phyloP scores from a whole-genome alignment of 2,329 filamentous ascomycete genomes.

The Fusarium secorum region DNA sequence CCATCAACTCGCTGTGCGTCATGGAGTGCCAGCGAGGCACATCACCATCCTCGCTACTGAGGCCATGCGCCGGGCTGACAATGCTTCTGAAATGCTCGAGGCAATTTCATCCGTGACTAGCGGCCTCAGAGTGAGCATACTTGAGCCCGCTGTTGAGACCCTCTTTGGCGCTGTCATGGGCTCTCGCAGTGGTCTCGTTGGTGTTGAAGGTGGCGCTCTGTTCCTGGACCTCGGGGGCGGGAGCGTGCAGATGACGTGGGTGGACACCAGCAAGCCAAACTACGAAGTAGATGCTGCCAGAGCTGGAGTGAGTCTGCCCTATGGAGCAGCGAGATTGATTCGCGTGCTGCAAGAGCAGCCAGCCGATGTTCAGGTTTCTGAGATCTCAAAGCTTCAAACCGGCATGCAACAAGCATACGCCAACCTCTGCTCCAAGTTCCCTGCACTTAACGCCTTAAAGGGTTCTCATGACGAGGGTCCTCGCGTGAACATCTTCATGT shows the following conservation, averaged over 20 bases:
- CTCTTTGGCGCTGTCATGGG: slow-evolving; percentile 80
- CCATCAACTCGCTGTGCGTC: slow-evolving; percentile 72
- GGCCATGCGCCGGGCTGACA: slow-evolving; percentile 82
- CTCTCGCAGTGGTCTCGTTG: slow-evolving; percentile 75
- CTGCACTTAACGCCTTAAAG: slow-evolving; percentile 54
- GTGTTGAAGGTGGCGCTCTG: slow-evolving; percentile 69
- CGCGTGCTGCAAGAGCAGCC: slow-evolving; percentile 55
- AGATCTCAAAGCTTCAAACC: slow-evolving; percentile 62
- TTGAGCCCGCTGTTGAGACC: slow-evolving; percentile 83
- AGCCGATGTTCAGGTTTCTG: slow-evolving; percentile 51
- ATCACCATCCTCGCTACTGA: slow-evolving; percentile 86
- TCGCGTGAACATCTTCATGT: slow-evolving; percentile 79
- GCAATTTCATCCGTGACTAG: slow-evolving; percentile 67
- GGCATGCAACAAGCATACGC: slow-evolving; percentile 69
- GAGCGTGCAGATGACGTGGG: slow-evolving; percentile 71
- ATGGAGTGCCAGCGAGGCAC: slow-evolving; percentile 69
- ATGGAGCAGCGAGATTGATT: slow-evolving; percentile 66
- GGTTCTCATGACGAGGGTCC: slow-evolving; percentile 47
- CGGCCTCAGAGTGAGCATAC: slow-evolving; percentile 74
- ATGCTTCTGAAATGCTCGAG: slow-evolving; percentile 72
- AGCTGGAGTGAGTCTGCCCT: slow-evolving; percentile 66
- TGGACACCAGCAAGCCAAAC: slow-evolving; percentile 56
- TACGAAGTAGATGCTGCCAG: slow-evolving; percentile 64
- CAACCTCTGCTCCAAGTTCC: slow-evolving; percentile 58
- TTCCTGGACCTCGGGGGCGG: slow-evolving; percentile 88